Evolutionary conservation across 495 filamentous ascomycete genomes (phyloP), one percentile per base, ranked within the genome.

Genomic region (Cercophora newfieldiana): DNA sequence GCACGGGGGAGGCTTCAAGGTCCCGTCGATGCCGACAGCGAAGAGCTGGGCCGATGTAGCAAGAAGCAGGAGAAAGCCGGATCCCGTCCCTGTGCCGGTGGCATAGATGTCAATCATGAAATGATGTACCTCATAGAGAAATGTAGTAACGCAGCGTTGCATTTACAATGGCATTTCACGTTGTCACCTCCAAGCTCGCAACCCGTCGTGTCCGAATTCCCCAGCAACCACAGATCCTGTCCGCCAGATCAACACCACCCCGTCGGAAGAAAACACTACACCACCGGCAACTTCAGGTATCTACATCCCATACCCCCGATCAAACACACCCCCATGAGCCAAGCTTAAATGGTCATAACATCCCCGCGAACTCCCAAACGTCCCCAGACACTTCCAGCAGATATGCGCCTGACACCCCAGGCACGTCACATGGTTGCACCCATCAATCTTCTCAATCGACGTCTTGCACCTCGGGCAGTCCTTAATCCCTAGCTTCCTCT

Each of bases 11-110:
- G 31, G 18, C n/a, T 29, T 68, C 6, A 66, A 53, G 31, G 53
- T 73, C 18, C 75, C 75, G 29, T 29, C 69, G 2, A 28, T 77
- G 50, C 75, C 74, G 8, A 77, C 74, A 30, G 72, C 66, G 1
- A 62, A 70, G 59, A 77, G 75, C 37, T 77, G 75, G 75, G 75
- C 75, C 8, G 75, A 75, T 58, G 72, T 77, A 3, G 74, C 72
- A 10, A 59, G 30, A 26, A 67, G 65, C 49, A 57, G 54, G 12
- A 44, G 37, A 16, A 44, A 44, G 18, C 37, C 37, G 12, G 37
- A 44, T 14, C 37, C 37, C 2, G 37, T 44, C 12, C 37, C 37
- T 14, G 37, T 44, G 12, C 37, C 37, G 2, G 37, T 44, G 37
- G 37, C 37, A 16, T 44, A 44, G 37, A 16, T 44, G 4, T 44